Evolutionary conservation across 441 rosid genomes (phyloP).

Genomic region (Arabidopsis lyrata): DNA sequence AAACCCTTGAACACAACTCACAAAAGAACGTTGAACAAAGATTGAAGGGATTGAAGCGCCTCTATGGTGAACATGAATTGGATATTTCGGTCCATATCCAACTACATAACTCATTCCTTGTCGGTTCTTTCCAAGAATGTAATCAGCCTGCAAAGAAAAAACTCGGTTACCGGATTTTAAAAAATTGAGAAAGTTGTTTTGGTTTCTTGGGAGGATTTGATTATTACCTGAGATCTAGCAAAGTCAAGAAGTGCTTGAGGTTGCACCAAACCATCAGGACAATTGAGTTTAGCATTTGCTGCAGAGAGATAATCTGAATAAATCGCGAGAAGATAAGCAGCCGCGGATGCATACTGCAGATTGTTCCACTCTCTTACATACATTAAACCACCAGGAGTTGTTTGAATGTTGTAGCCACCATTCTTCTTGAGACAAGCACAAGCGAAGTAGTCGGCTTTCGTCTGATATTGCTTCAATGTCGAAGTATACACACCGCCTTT

Average conservation of each 20-base stretch:
- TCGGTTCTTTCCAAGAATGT: conserved; percentile 85
- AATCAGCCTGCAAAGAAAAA: conserved; percentile 63
- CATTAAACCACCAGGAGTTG: conserved; percentile 70
- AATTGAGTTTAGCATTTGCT: conserved; percentile 54
- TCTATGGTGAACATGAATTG: conserved; percentile 81
- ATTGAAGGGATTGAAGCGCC: conserved; percentile 81
- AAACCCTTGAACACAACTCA: conserved; percentile 77
- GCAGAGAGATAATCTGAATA: conserved; percentile 61
- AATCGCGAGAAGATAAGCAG: conserved; percentile 60
- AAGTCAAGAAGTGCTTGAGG: conserved; percentile 59
- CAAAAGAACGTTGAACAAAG: conserved; percentile 50
- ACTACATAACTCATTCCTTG: conserved; percentile 76
- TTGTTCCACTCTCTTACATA: conserved; percentile 72
- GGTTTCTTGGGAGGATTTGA: conserved; percentile 11
- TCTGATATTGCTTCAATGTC: conserved; percentile 59
- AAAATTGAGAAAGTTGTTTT: background rate
- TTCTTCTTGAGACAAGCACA: conserved; percentile 77
- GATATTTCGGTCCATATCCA: conserved; percentile 75
- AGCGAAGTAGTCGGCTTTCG: conserved; percentile 67
- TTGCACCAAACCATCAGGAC: conserved; percentile 57
- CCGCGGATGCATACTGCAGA: conserved; percentile 66
- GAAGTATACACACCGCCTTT: conserved; percentile 55
- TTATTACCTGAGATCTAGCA: conserved; percentile 60
- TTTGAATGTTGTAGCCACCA: conserved; percentile 62
- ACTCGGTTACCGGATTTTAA: background rate